Conservation (phyloP, 306 rosid genomes). For the Alnus glutinosa region DNA sequence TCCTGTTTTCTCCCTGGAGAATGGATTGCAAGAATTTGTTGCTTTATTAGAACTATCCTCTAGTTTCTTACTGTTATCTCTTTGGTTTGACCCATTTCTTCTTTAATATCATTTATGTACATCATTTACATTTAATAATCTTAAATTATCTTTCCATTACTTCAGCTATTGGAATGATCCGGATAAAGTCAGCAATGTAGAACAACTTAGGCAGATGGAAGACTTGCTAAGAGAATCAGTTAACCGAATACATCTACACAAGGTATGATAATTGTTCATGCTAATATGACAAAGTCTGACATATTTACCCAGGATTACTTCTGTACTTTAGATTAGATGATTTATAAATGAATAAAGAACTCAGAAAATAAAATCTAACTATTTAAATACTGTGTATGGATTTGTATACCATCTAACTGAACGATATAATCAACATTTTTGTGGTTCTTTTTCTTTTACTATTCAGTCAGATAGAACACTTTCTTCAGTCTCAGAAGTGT, state of each 20-base stretch:
- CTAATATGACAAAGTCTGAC: neutral
- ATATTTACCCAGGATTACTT: neutral
- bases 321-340: neutral
- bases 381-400: neutral
- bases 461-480: too few relatives aligned
- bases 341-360: too few relatives aligned
- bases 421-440: too few relatives aligned
- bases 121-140: constrained; percentile 24
- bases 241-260: constrained; percentile 41
- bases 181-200: constrained; percentile 55
- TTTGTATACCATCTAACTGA: neutral
- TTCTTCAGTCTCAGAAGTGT: neutral
- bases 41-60: constrained; percentile 11
- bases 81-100: neutral
- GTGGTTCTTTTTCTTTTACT: neutral
- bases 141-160: constrained; percentile 27
- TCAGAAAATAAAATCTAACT: too few relatives aligned
- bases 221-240: constrained; percentile 59
- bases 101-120: neutral
- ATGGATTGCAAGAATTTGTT: neutral
- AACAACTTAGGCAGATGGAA: constrained; percentile 74
- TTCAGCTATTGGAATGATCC: constrained; percentile 67
- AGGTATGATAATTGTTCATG: constrained; percentile 46
- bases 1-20: constrained; percentile 2
- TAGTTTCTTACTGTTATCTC: neutral